Percentiles rank a stretch among this genome's conserved stretches.
These are phyloP conservation scores for Schoenoplectus tabernaemontani DNA, from an alignment of 202 grass and related monocot genomes.

Conservation along the genomic window DNA sequence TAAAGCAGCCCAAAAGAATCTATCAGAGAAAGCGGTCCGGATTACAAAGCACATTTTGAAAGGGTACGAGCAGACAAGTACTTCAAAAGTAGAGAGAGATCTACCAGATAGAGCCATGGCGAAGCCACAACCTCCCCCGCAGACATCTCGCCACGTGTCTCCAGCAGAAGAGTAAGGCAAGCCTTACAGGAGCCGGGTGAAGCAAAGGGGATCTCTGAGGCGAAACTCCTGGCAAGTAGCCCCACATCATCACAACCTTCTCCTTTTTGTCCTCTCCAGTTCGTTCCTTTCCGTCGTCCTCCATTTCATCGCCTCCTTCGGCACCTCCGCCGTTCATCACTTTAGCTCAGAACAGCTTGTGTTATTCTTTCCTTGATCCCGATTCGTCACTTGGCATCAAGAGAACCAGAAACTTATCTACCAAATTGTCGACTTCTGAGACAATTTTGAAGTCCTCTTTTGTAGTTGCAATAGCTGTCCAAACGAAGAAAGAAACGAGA, in stretches of 20 bases:
- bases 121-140: slow-evolving; percentile 90
- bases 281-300: slow-evolving; percentile 37
- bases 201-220: slow-evolving; percentile 90
- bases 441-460: slow-evolving; percentile 5
- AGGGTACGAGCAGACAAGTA: slow-evolving; percentile 21
- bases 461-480: slow-evolving; percentile 21
- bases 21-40: neutral
- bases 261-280: slow-evolving; percentile 26
- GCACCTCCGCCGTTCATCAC: slow-evolving; percentile 66
- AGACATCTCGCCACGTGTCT: slow-evolving; percentile 76
- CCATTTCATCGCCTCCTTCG: slow-evolving; percentile 40
- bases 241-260: slow-evolving; percentile 89
- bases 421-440: neutral
- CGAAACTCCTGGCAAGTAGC: slow-evolving; percentile 88
- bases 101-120: slow-evolving; percentile 93
- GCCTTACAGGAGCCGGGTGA: slow-evolving; percentile 52
- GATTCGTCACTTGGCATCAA: neutral
- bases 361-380: slow-evolving; percentile 7
- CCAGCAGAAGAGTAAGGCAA: slow-evolving; percentile 43
- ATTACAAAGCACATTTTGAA: neutral
- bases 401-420: slow-evolving; percentile 2
- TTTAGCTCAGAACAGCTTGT: neutral
- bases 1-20: neutral
- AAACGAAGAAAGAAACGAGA: slow-evolving; percentile 15
- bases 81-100: slow-evolving; percentile 15